These are phyloP conservation scores for Picocystis sp. DNA, from an alignment of 163 green algal species.

Conservation along the genomic window DNA sequence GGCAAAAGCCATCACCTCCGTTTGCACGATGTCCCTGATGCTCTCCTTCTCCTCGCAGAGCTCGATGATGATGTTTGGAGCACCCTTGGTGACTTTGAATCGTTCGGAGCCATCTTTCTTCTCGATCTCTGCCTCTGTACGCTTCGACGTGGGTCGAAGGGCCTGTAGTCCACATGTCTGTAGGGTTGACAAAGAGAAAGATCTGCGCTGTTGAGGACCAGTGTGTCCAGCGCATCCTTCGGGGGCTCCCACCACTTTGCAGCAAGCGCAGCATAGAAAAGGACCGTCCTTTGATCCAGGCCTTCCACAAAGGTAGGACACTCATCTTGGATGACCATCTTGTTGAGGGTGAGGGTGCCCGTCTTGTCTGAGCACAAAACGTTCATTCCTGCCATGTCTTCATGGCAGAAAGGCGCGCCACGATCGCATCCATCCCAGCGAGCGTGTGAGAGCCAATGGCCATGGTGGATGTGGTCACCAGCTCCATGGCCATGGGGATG, in stretches of 20 bases:
- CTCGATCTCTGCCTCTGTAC: slow-evolving; percentile 51
- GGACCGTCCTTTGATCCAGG: slow-evolving; percentile 23
- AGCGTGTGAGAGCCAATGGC: slow-evolving; percentile 44
- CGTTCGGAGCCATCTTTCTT: slow-evolving; percentile 23
- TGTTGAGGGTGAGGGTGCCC: slow-evolving; percentile 59
- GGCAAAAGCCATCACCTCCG: slow-evolving; percentile 21
- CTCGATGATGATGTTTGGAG: slow-evolving; percentile 55
- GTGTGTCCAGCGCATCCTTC: slow-evolving; percentile 68
- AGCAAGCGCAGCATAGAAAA: slow-evolving; percentile 45
- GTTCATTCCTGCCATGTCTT: slow-evolving; percentile 87
- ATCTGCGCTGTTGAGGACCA: slow-evolving; percentile 44
- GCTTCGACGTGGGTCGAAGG: slow-evolving; percentile 70
- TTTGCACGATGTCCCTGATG: slow-evolving; percentile 21
- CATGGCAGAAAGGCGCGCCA: slow-evolving; percentile 65
- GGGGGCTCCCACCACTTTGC: slow-evolving; percentile 76
- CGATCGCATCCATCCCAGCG: slow-evolving; percentile 53
- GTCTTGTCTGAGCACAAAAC: slow-evolving; percentile 73
- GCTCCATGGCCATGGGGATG: slow-evolving; percentile 76
- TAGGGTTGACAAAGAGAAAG: slow-evolving; percentile 33
- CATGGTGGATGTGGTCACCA: slow-evolving; percentile 67
- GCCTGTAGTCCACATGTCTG: slow-evolving; percentile 49
- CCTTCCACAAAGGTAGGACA: slow-evolving; percentile 37
- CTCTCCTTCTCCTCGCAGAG: slow-evolving; percentile 31
- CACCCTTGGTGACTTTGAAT: slow-evolving; percentile 70
- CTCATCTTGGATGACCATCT: slow-evolving; percentile 49